These are phyloP conservation scores for Oxalis stricta DNA, from an alignment of 441 rosid species.

Conservation along the genomic window DNA sequence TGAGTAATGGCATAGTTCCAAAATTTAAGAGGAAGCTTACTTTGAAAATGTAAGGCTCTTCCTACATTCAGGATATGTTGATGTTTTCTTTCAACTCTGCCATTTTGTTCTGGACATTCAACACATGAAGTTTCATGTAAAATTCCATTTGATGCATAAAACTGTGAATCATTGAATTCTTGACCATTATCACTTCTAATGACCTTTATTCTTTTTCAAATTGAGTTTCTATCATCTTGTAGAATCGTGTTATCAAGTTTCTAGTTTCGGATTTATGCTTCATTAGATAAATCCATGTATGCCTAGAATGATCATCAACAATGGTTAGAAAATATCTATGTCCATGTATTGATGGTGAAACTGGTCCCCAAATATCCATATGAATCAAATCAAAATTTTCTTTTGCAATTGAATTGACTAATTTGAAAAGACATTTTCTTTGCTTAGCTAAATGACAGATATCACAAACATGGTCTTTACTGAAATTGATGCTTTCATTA, in stretches of 20 bases:
- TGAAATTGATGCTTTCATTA: no score
- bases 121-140: background rate
- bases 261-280: background rate
- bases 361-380: background rate
- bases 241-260: background rate
- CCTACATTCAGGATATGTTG: background rate
- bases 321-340: background rate
- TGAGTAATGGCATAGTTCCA: background rate
- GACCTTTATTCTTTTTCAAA: background rate
- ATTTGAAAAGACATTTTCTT: no score
- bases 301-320: background rate
- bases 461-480: no score
- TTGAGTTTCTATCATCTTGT: background rate
- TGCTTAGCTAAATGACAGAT: no score
- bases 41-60: background rate
- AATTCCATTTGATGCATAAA: background rate
- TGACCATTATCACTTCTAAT: background rate
- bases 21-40: background rate
- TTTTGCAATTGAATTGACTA: no score
- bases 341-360: background rate
- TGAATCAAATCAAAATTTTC: background rate
- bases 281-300: background rate
- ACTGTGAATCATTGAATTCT: background rate
- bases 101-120: background rate
- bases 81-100: background rate